A percentile compares a stretch with the other conserved stretches of the same genome.
phyloP scores from a whole-genome alignment of 2,329 filamentous ascomycete genomes.

The Alternaria metachromatica region DNA sequence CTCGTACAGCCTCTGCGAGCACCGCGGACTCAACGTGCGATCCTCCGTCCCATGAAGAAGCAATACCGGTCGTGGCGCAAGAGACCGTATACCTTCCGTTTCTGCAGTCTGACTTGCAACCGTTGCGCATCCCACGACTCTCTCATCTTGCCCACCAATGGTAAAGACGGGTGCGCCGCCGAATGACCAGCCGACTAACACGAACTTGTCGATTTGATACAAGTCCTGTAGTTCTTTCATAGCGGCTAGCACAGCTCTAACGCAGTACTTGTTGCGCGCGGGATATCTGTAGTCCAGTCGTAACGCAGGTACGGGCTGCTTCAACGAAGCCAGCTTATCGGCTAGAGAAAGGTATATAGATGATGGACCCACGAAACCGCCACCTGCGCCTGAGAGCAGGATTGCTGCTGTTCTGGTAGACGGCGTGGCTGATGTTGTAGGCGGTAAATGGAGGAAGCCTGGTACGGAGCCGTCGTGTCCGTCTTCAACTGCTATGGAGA shows the following conservation, averaged over 20 bases:
- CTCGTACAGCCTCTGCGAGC: not conserved
- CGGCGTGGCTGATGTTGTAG: not conserved
- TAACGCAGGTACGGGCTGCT: not conserved
- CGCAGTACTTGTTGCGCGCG: not conserved
- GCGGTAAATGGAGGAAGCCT: constrained; percentile 3
- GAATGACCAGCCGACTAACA: constrained; percentile 7
- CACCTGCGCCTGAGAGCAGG: not conserved
- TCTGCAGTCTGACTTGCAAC: constrained; percentile 5
- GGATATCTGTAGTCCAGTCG: constrained; percentile 7
- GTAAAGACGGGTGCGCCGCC: constrained; percentile 3
- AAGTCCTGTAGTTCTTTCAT: not conserved
- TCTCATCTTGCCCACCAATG: not conserved
- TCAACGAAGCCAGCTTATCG: not conserved
- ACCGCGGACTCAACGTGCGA: not conserved
- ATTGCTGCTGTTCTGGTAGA: not conserved
- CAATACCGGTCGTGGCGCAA: not conserved
- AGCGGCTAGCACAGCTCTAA: not conserved
- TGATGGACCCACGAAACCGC: not conserved
- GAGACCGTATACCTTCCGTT: not conserved
- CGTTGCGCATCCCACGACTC: constrained; percentile 1
- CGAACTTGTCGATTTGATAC: not conserved
- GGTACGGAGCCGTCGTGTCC: not conserved
- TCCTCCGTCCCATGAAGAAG: constrained; percentile 3
- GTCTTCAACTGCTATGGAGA: not conserved
- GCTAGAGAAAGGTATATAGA: constrained; percentile 1